Conservation (phyloP, 345 rosid genomes). For the Microcos paniculata region DNA sequence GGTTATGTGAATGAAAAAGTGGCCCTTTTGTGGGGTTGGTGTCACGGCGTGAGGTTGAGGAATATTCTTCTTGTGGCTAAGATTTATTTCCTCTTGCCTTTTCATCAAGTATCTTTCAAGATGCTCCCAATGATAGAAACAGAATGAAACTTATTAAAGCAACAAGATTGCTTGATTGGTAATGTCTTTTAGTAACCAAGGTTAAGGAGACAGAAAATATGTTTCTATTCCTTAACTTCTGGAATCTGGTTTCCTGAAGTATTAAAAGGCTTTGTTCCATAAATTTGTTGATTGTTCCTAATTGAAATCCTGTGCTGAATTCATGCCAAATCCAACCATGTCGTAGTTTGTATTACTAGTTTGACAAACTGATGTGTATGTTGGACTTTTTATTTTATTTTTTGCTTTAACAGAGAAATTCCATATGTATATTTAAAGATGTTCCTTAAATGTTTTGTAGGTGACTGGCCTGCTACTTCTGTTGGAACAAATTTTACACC, state of each 20-base stretch:
- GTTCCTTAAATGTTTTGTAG: conserved; percentile 34
- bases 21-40: conserved; percentile 25
- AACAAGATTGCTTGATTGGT: conserved; percentile 7
- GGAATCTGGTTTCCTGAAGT: conserved; percentile 1
- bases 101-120: conserved; percentile 18
- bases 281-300: background rate
- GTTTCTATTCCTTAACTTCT: conserved; percentile 6
- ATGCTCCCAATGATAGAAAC: conserved; percentile 10
- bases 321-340: background rate
- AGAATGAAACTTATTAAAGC: conserved; percentile 8
- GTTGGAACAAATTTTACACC: conserved; percentile 73
- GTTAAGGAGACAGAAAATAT: background rate
- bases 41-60: conserved; percentile 17
- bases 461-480: conserved; percentile 47
- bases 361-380: background rate
- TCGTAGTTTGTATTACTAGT: background rate
- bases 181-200: background rate
- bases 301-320: background rate
- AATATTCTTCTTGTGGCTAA: conserved; percentile 29
- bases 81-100: conserved; percentile 13
- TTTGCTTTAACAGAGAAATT: conserved; percentile 12
- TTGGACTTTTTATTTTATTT: background rate
- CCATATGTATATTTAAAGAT: conserved; percentile 10
- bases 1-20: conserved; percentile 19
- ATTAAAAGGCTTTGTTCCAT: background rate